phyloP scores from a whole-genome alignment of 2,329 filamentous ascomycete species.

The Botrytis paeoniae region DNA sequence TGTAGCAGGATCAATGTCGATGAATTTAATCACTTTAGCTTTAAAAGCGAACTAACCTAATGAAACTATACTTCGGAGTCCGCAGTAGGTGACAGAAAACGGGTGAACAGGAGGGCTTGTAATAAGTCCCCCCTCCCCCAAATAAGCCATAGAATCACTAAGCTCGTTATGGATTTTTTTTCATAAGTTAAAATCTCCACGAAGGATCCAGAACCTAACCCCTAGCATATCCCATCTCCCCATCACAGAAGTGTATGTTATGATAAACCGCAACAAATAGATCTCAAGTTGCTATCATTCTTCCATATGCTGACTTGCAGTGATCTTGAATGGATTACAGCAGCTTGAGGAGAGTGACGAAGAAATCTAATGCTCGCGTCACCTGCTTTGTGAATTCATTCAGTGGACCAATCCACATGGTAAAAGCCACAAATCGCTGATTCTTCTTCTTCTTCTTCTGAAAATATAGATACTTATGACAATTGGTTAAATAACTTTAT shows the following conservation, averaged over 20 bases:
- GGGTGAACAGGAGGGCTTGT: too few relatives aligned
- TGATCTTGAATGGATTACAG: neutral
- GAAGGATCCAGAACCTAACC: too few relatives aligned
- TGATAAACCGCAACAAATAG: neutral
- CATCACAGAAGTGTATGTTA: neutral
- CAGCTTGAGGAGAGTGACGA: neutral
- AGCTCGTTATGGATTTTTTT: too few relatives aligned
- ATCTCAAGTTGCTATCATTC: neutral
- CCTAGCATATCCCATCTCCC: too few relatives aligned
- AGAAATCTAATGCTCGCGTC: rapidly evolving
- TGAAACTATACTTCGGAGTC: too few relatives aligned
- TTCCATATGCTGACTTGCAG: neutral
- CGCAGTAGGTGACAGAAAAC: too few relatives aligned
- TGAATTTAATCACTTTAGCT: too few relatives aligned
- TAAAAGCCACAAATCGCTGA: neutral
- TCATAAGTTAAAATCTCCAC: too few relatives aligned
- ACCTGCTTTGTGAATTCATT: neutral
- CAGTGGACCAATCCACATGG: neutral
- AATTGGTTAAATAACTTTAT: neutral
- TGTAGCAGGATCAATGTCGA: too few relatives aligned
- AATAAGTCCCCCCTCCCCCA: too few relatives aligned
- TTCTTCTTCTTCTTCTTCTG: neutral
- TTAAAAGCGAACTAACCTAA: too few relatives aligned
- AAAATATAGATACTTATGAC: neutral
- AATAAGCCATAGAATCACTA: too few relatives aligned